Conservation (phyloP, 345 rosid genomes). For the Ceriops decandra region DNA sequence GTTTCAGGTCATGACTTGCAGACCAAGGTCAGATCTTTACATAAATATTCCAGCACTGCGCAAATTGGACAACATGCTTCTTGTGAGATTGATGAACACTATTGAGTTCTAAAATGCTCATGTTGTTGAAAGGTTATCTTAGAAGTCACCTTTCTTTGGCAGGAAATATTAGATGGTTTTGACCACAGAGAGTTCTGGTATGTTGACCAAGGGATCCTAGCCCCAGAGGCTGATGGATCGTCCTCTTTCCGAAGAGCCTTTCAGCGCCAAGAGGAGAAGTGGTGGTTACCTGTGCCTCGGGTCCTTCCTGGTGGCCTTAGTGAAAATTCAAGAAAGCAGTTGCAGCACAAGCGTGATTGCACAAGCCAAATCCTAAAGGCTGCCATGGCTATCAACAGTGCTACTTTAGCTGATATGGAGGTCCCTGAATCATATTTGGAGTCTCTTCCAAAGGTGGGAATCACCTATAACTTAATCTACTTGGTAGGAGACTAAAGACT, state of each 20-base stretch:
- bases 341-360: slow-evolving; percentile 91
- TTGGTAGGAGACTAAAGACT: not conserved
- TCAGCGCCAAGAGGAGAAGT: slow-evolving; percentile 96
- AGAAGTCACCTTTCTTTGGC: slow-evolving; percentile 18
- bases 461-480: not conserved
- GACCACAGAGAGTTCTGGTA: slow-evolving; percentile 84
- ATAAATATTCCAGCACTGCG: slow-evolving; percentile 87
- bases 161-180: slow-evolving; percentile 92
- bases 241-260: slow-evolving; percentile 62
- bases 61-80: slow-evolving; percentile 94
- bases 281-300: slow-evolving; percentile 98
- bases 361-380: slow-evolving; percentile 97
- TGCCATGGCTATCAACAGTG: slow-evolving; percentile 92
- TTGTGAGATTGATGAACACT: slow-evolving; percentile 46
- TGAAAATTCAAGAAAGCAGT: slow-evolving; percentile 67
- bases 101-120: slow-evolving; percentile 3
- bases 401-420: slow-evolving; percentile 78
- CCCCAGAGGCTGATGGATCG: slow-evolving; percentile 69
- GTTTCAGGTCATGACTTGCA: slow-evolving; percentile 89
- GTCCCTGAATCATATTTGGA: slow-evolving; percentile 81
- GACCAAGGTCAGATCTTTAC: slow-evolving; percentile 86
- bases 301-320: slow-evolving; percentile 76
- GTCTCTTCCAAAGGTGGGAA: slow-evolving; percentile 80
- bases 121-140: slow-evolving; percentile 12
- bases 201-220: slow-evolving; percentile 85